Percentiles rank a stretch among this genome's conserved stretches.
Evolutionary conservation across 108 stramenopile genomes (phyloP).

Genomic region (Cylindrotheca closterium): DNA sequence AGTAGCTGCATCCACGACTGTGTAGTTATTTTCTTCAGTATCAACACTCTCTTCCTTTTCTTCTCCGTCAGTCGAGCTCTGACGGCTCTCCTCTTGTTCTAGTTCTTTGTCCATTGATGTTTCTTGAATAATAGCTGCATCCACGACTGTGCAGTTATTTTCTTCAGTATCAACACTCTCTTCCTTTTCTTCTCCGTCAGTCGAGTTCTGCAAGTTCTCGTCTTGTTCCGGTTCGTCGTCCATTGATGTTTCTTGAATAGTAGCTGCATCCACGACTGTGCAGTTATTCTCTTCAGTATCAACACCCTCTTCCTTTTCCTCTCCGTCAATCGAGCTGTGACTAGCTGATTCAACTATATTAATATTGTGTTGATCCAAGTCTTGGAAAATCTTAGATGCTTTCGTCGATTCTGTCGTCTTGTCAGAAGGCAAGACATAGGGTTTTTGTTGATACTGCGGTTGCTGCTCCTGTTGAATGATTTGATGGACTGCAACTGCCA

Average conservation of each 20-base stretch:
- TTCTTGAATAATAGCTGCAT: too few species aligned
- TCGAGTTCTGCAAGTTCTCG: too few species aligned
- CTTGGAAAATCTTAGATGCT: background rate
- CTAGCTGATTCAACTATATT: background rate
- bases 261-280: too few species aligned
- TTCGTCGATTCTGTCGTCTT: background rate
- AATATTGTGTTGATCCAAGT: background rate
- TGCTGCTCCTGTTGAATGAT: background rate
- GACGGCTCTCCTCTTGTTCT: too few species aligned
- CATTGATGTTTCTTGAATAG: too few species aligned
- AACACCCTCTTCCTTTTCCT: background rate
- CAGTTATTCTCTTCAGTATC: background rate
- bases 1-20: too few species aligned
- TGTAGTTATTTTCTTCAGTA: constrained; percentile 13
- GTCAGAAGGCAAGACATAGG: background rate
- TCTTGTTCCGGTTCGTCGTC: too few species aligned
- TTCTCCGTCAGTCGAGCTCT: too few species aligned
- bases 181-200: constrained; percentile 9
- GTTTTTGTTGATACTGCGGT: background rate
- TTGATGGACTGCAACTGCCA: constrained; percentile 27
- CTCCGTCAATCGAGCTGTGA: background rate
- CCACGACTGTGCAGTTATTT: constrained; percentile 6
- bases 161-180: constrained; percentile 16
- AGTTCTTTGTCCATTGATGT: too few species aligned
- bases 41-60: constrained; percentile 13